phyloP scores from a whole-genome alignment of 345 rosid species.

The rapeseed (Brassica napus) region DNA sequence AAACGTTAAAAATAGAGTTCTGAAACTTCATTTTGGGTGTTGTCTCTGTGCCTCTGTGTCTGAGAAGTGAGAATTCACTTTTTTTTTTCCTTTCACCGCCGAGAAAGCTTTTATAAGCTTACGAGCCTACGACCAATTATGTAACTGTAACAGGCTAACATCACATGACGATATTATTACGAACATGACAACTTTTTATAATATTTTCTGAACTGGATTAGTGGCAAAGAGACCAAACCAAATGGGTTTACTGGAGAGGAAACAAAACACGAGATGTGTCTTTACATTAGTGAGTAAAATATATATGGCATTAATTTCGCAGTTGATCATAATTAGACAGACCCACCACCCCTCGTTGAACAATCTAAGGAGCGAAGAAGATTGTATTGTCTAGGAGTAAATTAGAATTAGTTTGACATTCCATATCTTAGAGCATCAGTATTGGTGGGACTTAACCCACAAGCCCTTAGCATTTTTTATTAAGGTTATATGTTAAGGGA shows the following conservation, averaged over 20 bases:
- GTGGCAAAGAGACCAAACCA: not conserved
- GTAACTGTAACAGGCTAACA: not conserved
- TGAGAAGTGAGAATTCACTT: not conserved
- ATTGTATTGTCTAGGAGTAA: constrained; percentile 15
- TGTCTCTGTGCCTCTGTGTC: not conserved
- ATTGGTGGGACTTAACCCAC: no score
- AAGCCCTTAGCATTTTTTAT: no score
- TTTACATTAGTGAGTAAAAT: not conserved
- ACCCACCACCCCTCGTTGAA: constrained; percentile 6
- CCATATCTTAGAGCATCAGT: not conserved
- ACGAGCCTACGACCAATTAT: not conserved
- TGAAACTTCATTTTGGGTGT: not conserved
- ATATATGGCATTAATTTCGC: constrained; percentile 6
- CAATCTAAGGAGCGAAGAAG: constrained; percentile 13
- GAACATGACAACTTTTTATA: not conserved
- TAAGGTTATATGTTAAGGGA: no score
- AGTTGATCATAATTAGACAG: constrained; percentile 3
- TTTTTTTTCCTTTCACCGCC: not conserved
- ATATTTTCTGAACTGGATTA: not conserved
- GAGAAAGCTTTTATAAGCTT: not conserved
- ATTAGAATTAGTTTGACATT: constrained; percentile 31
- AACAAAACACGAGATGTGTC: constrained; percentile 18
- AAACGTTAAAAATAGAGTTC: not conserved
- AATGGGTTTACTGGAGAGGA: not conserved
- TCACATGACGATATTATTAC: not conserved